These are phyloP conservation scores for Leishmania arabica DNA, from an alignment of 208 protist species.

Conservation along the genomic window DNA sequence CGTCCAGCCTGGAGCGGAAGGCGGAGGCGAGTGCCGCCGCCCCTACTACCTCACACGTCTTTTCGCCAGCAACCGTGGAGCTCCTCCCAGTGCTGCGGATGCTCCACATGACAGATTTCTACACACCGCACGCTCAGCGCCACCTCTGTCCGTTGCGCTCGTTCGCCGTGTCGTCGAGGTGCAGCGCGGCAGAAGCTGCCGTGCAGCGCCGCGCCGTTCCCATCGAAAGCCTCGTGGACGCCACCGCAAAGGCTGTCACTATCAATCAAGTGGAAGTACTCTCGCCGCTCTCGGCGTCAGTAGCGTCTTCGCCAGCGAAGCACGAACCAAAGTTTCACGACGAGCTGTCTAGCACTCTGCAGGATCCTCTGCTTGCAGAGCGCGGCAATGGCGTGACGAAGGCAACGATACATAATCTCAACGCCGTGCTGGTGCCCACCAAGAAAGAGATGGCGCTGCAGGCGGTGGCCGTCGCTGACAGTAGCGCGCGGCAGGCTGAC, in stretches of 20 bases:
- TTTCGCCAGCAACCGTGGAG: neutral
- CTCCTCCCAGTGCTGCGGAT: constrained; percentile 2
- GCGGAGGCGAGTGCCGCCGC: neutral
- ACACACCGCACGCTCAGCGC: constrained; percentile 7
- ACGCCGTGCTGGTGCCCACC: neutral
- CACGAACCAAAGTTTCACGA: neutral
- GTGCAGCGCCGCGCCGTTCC: neutral
- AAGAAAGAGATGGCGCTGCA: neutral
- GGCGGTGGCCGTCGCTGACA: constrained; percentile 1
- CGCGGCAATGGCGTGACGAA: constrained; percentile 3
- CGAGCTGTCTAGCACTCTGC: neutral
- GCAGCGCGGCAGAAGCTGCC: neutral
- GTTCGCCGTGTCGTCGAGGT: neutral
- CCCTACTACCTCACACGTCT: neutral
- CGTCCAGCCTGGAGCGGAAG: neutral
- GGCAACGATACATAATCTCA: neutral
- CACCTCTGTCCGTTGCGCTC: neutral
- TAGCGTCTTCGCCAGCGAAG: neutral
- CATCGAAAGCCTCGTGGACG: constrained; percentile 3
- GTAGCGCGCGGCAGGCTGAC: constrained; percentile 5
- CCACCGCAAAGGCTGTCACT: constrained; percentile 1
- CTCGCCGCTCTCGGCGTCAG: neutral
- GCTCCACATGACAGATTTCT: neutral
- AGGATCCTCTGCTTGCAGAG: neutral
- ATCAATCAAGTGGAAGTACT: constrained; percentile 8